Conservation (phyloP, 2,329 filamentous ascomycete species). For the Ceratocystis cubensis region DNA sequence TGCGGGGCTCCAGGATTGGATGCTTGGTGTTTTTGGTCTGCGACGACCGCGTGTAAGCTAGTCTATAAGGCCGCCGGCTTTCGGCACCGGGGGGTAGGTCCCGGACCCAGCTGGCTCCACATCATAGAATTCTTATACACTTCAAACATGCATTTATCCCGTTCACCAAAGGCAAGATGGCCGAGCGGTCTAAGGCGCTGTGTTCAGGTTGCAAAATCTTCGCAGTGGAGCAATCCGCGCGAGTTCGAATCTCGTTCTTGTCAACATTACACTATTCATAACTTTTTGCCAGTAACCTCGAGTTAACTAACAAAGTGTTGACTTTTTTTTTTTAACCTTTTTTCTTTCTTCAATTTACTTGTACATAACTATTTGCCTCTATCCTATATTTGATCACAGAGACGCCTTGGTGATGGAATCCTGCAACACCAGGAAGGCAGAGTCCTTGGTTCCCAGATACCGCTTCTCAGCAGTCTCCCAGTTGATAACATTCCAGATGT, state of each 20-base stretch:
- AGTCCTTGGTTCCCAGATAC: slow-evolving; percentile 38
- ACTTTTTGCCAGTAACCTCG: not conserved
- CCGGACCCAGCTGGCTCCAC: no score
- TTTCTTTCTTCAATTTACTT: not conserved
- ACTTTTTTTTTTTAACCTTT: not conserved
- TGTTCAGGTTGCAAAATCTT: slow-evolving; percentile 17
- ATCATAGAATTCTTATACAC: no score
- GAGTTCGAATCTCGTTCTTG: slow-evolving; percentile 17
- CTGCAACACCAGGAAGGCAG: slow-evolving; percentile 35
- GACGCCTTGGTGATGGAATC: slow-evolving; percentile 30
- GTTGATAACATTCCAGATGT: slow-evolving; percentile 68
- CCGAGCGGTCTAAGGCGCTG: slow-evolving; percentile 20
- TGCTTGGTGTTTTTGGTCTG: no score
- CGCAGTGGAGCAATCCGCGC: slow-evolving; percentile 18
- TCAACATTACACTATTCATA: not conserved
- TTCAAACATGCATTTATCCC: not conserved
- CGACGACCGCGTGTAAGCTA: no score
- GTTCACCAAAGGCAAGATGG: slow-evolving; percentile 15
- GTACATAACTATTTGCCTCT: no score
- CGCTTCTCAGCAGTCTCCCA: slow-evolving; percentile 59
- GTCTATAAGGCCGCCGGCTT: no score
- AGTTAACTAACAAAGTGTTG: not conserved
- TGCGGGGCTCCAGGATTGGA: no score
- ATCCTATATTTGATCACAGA: not conserved
- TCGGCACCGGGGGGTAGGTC: no score